Conservation (phyloP, 371 early-diverging fungal species). For the Mortierella sp. region DNA sequence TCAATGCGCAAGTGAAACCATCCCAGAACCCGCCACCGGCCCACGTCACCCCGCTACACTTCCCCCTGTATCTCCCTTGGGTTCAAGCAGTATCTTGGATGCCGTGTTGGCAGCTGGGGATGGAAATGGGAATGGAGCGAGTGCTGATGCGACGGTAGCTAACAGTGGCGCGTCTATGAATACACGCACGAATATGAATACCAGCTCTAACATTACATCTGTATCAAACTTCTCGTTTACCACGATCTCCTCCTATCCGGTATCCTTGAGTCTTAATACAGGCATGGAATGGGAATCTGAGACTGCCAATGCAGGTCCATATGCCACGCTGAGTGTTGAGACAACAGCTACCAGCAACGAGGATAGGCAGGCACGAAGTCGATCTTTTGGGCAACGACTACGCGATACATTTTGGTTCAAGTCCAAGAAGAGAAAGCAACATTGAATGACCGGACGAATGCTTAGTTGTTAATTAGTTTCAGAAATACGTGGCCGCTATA, state of each 20-base stretch:
- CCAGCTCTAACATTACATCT: no score
- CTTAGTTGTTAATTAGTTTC: not conserved
- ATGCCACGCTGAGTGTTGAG: not conserved
- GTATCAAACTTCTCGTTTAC: no score
- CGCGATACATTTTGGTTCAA: not conserved
- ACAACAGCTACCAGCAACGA: not conserved
- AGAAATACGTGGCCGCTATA: not conserved
- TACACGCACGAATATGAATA: no score
- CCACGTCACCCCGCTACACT: not conserved
- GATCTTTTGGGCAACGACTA: constrained; percentile 1
- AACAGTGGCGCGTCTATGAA: no score
- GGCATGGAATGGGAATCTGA: not conserved
- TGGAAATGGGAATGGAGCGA: no score
- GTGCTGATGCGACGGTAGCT: no score
- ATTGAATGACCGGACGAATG: not conserved
- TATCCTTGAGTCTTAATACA: not conserved
- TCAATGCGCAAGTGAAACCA: not conserved
- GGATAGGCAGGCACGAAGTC: not conserved
- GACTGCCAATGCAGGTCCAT: not conserved
- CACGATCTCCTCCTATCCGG: not conserved
- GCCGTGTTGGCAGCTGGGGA: no score
- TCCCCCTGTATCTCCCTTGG: not conserved
- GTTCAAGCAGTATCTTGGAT: not conserved
- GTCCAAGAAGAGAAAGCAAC: constrained; percentile 1
- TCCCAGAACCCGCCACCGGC: not conserved